Evolutionary conservation across 805 yeast species (phyloP).

Genomic region (Candida koratica): DNA sequence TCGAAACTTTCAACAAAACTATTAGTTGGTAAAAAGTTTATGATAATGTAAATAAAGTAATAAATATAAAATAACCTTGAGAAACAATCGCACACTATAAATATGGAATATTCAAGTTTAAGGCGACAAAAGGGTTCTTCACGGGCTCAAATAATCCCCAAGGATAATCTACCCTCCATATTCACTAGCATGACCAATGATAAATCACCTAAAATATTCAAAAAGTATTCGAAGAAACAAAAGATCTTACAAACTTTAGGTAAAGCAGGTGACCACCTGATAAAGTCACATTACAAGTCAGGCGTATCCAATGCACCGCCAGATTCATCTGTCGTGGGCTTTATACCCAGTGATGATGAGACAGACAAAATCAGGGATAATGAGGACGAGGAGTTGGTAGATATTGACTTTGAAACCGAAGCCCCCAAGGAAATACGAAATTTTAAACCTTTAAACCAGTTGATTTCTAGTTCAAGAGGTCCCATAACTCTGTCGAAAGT

Average conservation of each 20-base stretch:
- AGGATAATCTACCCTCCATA: not conserved
- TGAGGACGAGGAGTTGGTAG: conserved; percentile 8
- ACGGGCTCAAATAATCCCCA: not conserved
- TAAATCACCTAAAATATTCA: not conserved
- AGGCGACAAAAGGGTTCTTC: not conserved
- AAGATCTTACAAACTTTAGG: conserved; percentile 2
- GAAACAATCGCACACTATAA: too few species aligned
- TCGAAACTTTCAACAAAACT: conserved; percentile 10
- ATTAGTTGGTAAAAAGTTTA: not conserved
- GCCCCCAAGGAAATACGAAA: not conserved
- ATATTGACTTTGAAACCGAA: conserved; percentile 2
- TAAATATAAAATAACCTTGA: too few species aligned
- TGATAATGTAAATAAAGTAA: not conserved
- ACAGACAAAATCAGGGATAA: not conserved
- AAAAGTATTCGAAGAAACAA: conserved; percentile 1
- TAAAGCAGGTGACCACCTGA: not conserved
- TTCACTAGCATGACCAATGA: not conserved
- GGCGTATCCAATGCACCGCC: not conserved
- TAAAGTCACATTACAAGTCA: not conserved
- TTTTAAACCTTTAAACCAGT: not conserved
- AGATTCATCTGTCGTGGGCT: conserved; percentile 1
- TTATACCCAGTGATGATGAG: conserved; percentile 7
- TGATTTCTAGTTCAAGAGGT: not conserved
- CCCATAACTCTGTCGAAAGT: not conserved
- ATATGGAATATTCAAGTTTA: conserved; percentile 1